These are phyloP conservation scores for Curvularia lunata DNA, from an alignment of 2,329 filamentous ascomycete genomes.

Conservation along the genomic window DNA sequence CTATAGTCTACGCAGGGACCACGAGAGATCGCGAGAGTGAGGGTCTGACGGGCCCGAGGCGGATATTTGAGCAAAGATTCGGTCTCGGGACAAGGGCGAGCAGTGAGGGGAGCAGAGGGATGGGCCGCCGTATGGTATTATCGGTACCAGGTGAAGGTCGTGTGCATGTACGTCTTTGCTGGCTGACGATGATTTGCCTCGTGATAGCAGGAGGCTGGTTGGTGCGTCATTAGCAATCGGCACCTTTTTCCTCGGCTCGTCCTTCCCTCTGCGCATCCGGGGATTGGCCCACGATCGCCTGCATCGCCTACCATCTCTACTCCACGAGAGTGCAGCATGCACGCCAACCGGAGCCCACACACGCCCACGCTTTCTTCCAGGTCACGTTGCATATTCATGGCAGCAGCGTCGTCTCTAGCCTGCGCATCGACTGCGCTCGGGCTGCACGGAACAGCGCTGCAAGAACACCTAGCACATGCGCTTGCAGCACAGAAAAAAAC, in stretches of 20 bases:
- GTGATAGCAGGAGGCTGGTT: slow-evolving; percentile 19
- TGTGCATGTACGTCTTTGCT: slow-evolving; percentile 48
- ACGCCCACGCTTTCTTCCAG: slow-evolving; percentile 4
- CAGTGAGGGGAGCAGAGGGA: slow-evolving; percentile 20
- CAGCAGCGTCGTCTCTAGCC: slow-evolving; percentile 3
- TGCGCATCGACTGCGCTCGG: neutral
- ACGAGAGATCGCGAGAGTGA: slow-evolving; percentile 20
- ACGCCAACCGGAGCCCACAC: slow-evolving; percentile 5
- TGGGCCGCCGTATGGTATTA: slow-evolving; percentile 24
- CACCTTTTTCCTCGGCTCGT: slow-evolving; percentile 13
- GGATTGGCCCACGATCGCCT: slow-evolving; percentile 23
- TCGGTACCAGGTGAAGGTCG: slow-evolving; percentile 20
- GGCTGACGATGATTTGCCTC: slow-evolving; percentile 43
- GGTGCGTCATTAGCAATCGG: slow-evolving; percentile 35
- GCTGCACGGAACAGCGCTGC: neutral
- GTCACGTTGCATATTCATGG: slow-evolving; percentile 17
- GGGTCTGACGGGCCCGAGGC: slow-evolving; percentile 10
- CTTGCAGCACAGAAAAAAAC: neutral
- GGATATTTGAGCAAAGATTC: slow-evolving; percentile 12
- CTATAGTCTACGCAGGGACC: slow-evolving; percentile 23
- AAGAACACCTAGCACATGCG: neutral
- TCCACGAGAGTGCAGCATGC: slow-evolving; percentile 13
- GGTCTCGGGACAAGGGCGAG: slow-evolving; percentile 11
- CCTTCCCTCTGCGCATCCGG: slow-evolving; percentile 16
- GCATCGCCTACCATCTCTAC: slow-evolving; percentile 19